Conservation (phyloP, 164 flowering plant species). For the Aristolochia fimbriata region DNA sequence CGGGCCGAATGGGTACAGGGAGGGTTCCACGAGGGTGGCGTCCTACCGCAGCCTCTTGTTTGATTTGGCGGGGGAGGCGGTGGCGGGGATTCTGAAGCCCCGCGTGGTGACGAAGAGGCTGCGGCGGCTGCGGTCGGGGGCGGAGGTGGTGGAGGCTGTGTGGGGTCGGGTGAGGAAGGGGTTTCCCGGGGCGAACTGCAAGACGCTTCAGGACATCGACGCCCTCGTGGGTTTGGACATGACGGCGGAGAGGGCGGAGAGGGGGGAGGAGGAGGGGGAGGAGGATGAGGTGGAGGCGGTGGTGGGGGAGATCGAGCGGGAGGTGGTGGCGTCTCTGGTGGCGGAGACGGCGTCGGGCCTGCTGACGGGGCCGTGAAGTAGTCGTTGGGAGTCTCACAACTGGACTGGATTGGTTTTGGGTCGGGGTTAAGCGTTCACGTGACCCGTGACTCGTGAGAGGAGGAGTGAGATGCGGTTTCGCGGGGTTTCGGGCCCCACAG, state of each 20-base stretch:
- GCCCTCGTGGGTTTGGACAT: slow-evolving; percentile 46
- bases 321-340: slow-evolving; percentile 19
- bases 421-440: no score
- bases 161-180: slow-evolving; percentile 22
- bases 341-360: slow-evolving; percentile 9
- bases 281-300: slow-evolving; percentile 19
- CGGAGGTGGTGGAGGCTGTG: slow-evolving; percentile 8
- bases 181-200: slow-evolving; percentile 43
- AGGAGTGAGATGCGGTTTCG: no score
- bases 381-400: no score
- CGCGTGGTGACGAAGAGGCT: no score
- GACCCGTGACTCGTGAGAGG: no score
- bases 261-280: slow-evolving; percentile 18
- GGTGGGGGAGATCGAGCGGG: slow-evolving; percentile 15
- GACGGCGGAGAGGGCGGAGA: slow-evolving; percentile 1
- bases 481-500: no score
- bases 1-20: background rate
- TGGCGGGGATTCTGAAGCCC: slow-evolving; percentile 28
- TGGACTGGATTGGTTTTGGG: no score
- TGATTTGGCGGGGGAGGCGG: slow-evolving; percentile 44
- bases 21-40: slow-evolving; percentile 7
- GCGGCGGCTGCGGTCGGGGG: no score
- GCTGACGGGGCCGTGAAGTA: no score
- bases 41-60: slow-evolving; percentile 43
- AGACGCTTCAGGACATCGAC: slow-evolving; percentile 62